phyloP scores from a whole-genome alignment of 2,329 filamentous ascomycete species.

The Simplicillium aogashimaense region DNA sequence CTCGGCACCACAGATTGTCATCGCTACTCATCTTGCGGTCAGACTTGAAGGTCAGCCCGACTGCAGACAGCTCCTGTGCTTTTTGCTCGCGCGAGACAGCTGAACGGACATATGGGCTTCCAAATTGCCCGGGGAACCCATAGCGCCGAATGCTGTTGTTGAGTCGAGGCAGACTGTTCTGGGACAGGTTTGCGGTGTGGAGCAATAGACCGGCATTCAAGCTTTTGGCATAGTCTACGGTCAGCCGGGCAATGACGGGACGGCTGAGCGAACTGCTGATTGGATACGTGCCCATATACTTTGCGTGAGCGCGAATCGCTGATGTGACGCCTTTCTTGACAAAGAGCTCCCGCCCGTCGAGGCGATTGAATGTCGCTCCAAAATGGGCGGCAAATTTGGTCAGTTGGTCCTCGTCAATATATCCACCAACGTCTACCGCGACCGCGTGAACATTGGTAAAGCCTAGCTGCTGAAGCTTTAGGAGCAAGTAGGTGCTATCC shows the following conservation, averaged over 20 bases:
- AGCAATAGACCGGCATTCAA: slow-evolving; percentile 3
- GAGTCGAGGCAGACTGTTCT: slow-evolving; percentile 5
- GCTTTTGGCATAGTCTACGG: slow-evolving; percentile 2
- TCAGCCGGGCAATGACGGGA: slow-evolving; percentile 2
- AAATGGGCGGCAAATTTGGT: slow-evolving; percentile 3
- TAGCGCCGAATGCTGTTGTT: slow-evolving; percentile 5
- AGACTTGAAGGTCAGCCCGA: slow-evolving; percentile 4
- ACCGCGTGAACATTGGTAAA: slow-evolving; percentile 5
- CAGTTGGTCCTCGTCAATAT: slow-evolving; percentile 2
- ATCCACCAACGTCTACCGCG: slow-evolving; percentile 1
- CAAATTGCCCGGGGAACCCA: slow-evolving; percentile 4
- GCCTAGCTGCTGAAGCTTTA: slow-evolving; percentile 5
- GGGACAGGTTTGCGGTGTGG: slow-evolving; percentile 5
- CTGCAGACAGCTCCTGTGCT: slow-evolving; percentile 2
- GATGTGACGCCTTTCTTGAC: slow-evolving; percentile 2
- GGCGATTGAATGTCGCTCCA: slow-evolving; percentile 1
- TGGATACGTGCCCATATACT: slow-evolving; percentile 3
- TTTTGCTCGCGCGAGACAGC: slow-evolving; percentile 4
- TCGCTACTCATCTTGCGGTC: slow-evolving; percentile 4
- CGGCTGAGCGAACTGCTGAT: slow-evolving; percentile 3
- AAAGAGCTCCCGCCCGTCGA: slow-evolving; percentile 2
- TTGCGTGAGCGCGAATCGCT: slow-evolving; percentile 3
- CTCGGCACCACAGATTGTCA: slow-evolving; percentile 2
- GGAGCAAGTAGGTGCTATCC: slow-evolving; percentile 4
- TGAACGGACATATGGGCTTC: slow-evolving; percentile 3